Evolutionary conservation across 176 grass and related monocot genomes (phyloP).

Genomic region (Bolboschoenus planiculmis): DNA sequence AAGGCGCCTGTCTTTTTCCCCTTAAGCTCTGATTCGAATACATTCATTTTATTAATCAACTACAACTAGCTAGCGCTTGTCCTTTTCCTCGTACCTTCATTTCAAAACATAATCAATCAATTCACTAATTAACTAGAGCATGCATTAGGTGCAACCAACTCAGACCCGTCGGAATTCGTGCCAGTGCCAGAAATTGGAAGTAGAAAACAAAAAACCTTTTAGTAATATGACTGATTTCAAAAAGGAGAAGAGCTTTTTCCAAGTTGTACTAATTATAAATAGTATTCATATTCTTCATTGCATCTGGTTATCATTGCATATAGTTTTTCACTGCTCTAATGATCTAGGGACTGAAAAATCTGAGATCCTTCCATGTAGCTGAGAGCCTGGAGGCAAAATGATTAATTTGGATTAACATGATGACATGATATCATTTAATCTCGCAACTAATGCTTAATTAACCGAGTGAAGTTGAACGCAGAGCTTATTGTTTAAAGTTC

Average conservation of each 20-base stretch:
- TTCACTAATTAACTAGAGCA: not conserved
- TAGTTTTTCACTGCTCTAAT: not conserved
- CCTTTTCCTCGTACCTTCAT: not conserved
- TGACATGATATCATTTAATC: too few species aligned
- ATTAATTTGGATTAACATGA: not conserved
- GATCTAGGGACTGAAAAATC: not conserved
- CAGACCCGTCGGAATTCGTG: not conserved
- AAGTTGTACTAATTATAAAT: not conserved
- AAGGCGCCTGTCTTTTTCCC: constrained; percentile 1
- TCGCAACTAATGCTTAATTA: too few species aligned
- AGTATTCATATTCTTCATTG: not conserved
- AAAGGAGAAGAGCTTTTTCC: not conserved
- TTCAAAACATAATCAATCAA: not conserved
- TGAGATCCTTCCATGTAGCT: not conserved
- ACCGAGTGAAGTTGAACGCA: too few species aligned
- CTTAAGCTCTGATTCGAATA: not conserved
- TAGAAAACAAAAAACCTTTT: not conserved
- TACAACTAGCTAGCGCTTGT: not conserved
- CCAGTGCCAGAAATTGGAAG: too few species aligned
- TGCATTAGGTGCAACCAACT: constrained; percentile 13
- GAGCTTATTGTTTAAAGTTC: not conserved
- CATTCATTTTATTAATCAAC: not conserved
- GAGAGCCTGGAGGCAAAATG: not conserved
- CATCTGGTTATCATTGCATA: not conserved
- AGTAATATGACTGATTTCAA: not conserved